Base-by-base conservation (phyloP, 2,329 filamentous ascomycete genomes). In the Diaporthe humulicola region DNA sequence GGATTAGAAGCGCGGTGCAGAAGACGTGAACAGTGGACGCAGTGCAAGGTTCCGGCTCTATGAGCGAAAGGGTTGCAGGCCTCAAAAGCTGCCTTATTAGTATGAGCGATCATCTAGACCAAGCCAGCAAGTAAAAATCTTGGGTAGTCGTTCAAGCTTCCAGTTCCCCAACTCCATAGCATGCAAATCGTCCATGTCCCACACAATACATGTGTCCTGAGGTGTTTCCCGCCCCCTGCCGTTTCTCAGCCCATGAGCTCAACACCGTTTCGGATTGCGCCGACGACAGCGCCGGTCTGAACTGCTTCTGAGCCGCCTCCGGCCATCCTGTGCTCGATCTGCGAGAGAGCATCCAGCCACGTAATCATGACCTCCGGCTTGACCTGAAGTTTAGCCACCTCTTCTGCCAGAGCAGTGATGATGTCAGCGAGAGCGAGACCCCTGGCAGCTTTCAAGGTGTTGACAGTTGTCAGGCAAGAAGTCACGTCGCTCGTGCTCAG, bases 341-440 rank as follows among this genome's bases (percentile, higher is more conserved):
- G 94, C 0, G 96, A 95, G 73, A 99, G 86, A 0, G 96, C 96
- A 75, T 97, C 93, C 76, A 99, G 86, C 97, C 97, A 99, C 3
- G 93, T 91, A 70, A 98, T 93, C 88, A 97, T 94, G 15, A 95
- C 96, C 82, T 96, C 93, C 0, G 95, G 89, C 71, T 93, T 94
- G 17, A 98, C 97, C 78, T 98, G 95, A 67, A 98, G 86, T 81
- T 93, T 93, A 28, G 91, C 89, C 74, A 99, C 84, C 85, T 98
- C 94, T 79, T 98, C 96, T 0, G 93, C 91, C 54, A 98, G 83
- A 0, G 95, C 91, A 0, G 95, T 97, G 77, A 99, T 90, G 74
- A 99, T 98, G 82, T 99, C 97, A 4, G 97, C 97, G 75, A 99
- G 85, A 2, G 97, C 97, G 64, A 99, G 87, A 0, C 97, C 97